Evolutionary conservation across 805 yeast species (phyloP), one percentile per base, ranked within the genome.

Genomic region (Tanozyma kutaoensis): DNA sequence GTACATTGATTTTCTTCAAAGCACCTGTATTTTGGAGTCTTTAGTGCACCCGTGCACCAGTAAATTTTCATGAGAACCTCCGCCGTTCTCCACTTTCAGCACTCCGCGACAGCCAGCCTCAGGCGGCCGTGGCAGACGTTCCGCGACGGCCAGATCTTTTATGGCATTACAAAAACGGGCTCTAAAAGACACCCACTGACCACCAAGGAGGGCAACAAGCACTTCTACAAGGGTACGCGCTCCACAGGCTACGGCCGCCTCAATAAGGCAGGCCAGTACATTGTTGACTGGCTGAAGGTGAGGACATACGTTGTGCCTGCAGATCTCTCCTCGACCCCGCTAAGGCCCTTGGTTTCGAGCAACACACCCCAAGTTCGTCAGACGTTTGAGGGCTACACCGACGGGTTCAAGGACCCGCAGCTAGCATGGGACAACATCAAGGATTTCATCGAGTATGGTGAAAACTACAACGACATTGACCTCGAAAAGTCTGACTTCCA

Each of bases 171-270:
- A 11, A 85, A 80, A 46, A 48, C 75, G 7, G 96, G 96, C 30
- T 74, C 82, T 37, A 82, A 77, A 50, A 75, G 95, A 59, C 67
- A 69, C 46, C 69, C 94, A 4, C 59, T 88, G 41, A 78, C 95
- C 14, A 77, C 95, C 14, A 91, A 91, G 45, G 84, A 82, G 48
- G 97, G 98, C 44, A 88, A 91, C 56, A 85, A 86, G 60, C 76
- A 80, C 42, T 80, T 66, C 57, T 91, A 91, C 59, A 91, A 91
- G 52, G 99, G 99, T 62, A 91, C 97, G 14, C 71, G 96, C 32
- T 81, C 98, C 4, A 69, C 93, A 3, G 96, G 96, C 51, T 72
- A 84, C 35, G 99, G 99, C 48, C 64, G 62, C 28, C 72, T 76
- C 46, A 78, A 91, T 28, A 60, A 64, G 20, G 66, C 62, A 34